Conservation (phyloP, 805 yeast genomes). For the Starmerella stigmatis region DNA sequence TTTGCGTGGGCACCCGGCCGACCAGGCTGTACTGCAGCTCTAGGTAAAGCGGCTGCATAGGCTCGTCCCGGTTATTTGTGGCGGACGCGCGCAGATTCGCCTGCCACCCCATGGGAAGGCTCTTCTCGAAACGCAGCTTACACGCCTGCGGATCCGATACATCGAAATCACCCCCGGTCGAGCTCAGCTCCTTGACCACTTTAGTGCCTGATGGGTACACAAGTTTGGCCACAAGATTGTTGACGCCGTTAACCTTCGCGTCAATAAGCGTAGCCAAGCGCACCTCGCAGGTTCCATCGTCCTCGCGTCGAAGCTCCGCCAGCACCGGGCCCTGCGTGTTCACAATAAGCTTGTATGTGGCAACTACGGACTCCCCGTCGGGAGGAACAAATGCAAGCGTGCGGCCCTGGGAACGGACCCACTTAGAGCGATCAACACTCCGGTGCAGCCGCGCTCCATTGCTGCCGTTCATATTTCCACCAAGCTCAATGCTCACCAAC, state of each 20-base stretch:
- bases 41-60: slow-evolving; percentile 19
- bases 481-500: slow-evolving; percentile 48
- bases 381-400: slow-evolving; percentile 70
- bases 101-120: slow-evolving; percentile 48
- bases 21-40: slow-evolving; percentile 37
- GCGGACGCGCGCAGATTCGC: slow-evolving; percentile 56
- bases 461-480: slow-evolving; percentile 11
- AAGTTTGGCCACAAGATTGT: slow-evolving; percentile 38
- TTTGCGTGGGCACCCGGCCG: slow-evolving; percentile 57
- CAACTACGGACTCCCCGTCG: slow-evolving; percentile 59
- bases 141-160: slow-evolving; percentile 48
- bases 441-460: slow-evolving; percentile 43
- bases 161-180: slow-evolving; percentile 65
- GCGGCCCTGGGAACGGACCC: slow-evolving; percentile 38
- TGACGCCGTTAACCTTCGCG: slow-evolving; percentile 39
- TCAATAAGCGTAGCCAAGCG: slow-evolving; percentile 40
- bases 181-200: slow-evolving; percentile 44
- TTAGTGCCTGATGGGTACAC: slow-evolving; percentile 26
- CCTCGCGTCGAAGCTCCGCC: slow-evolving; percentile 39
- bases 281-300: slow-evolving; percentile 46
- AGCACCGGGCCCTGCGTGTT: slow-evolving; percentile 43
- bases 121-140: slow-evolving; percentile 38
- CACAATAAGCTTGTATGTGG: slow-evolving; percentile 51
- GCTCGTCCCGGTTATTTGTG: slow-evolving; percentile 19
- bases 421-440: slow-evolving; percentile 48